Evolutionary conservation across 768 basidiomycete species (phyloP), one percentile per base, ranked within the genome.

Genomic region (Termitomyces sp.): DNA sequence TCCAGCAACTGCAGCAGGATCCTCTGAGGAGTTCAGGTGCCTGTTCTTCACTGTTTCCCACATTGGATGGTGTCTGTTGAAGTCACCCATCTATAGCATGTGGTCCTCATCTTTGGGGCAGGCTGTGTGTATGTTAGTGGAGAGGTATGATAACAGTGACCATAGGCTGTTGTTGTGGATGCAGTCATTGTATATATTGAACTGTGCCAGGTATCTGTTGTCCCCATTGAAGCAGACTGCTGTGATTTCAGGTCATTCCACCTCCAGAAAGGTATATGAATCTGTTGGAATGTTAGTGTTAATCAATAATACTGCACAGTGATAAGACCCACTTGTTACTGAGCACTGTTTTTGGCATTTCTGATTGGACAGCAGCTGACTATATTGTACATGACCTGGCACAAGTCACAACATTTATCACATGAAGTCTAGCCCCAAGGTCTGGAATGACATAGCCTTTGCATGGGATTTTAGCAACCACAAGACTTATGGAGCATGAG

Each of bases 171-270:
- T 29, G 36, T 53, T 37, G 17, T 53, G 34, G 25, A 5, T 15
- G 15, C 61, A 62, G 29, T 57, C 20, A n/a, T 58, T 60, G 34
- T 58, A 60, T 15, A 59, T 49, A 14, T 62, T 25, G 25, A 58
- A 62, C 14, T 59, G 51, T 15, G 51, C 15, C 2, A 58, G 48
- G 20, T 49, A 9, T 1, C 48, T 37, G 3, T 34, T 3, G 6
- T 29, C 31, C 6, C 57, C n/a, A 12, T 48, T 48, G 57, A 58
- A 37, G 29, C 34, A 10, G 11, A 49, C 15, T 2, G 47, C 47
- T 7, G 37, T 49, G 34, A 58, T 36, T 4, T 49, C 57, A 1
- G 14, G 12, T 32, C 25, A 48, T 5, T 11, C 11, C 1, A 46
- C 20, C 2, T 25, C 25, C 4, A 25, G 14, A 2, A 48, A 48